Evolutionary conservation across 179 eudicot species (phyloP).

Genomic region (Silene vulgaris): DNA sequence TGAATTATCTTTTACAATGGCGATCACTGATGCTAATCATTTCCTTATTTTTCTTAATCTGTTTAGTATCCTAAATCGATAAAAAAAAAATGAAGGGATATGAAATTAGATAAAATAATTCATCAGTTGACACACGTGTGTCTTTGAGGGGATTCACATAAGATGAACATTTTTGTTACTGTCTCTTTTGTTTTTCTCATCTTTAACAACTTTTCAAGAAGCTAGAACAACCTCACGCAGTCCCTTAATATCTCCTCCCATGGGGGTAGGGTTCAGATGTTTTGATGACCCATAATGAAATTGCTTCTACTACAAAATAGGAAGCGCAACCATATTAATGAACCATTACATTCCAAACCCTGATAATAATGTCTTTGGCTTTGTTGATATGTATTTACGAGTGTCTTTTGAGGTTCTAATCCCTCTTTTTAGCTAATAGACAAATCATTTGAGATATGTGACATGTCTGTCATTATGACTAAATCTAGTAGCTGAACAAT

Average conservation of each 20-base stretch:
- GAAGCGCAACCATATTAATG: background rate
- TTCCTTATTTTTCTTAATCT: too few species aligned
- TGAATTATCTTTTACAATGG: too few species aligned
- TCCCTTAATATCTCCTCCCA: too few species aligned
- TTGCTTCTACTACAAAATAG: background rate
- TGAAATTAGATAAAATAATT: slow-evolving; percentile 1
- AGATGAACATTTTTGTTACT: too few species aligned
- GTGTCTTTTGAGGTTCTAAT: background rate
- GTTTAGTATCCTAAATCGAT: too few species aligned
- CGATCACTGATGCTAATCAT: too few species aligned
- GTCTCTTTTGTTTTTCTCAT: background rate
- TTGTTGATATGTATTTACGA: background rate
- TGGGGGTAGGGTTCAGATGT: background rate
- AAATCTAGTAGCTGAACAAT: background rate
- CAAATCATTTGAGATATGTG: background rate
- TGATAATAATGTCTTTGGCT: background rate
- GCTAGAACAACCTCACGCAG: background rate
- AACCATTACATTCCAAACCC: background rate
- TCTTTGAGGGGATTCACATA: too few species aligned
- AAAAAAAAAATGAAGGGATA: background rate
- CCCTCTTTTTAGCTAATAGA: background rate
- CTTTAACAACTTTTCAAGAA: background rate
- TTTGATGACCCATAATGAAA: background rate
- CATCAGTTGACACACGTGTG: background rate
- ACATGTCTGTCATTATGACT: slow-evolving; percentile 2